phyloP scores from a whole-genome alignment of 1,139 yeast species.

The Magnusiomyces suaveolens region DNA sequence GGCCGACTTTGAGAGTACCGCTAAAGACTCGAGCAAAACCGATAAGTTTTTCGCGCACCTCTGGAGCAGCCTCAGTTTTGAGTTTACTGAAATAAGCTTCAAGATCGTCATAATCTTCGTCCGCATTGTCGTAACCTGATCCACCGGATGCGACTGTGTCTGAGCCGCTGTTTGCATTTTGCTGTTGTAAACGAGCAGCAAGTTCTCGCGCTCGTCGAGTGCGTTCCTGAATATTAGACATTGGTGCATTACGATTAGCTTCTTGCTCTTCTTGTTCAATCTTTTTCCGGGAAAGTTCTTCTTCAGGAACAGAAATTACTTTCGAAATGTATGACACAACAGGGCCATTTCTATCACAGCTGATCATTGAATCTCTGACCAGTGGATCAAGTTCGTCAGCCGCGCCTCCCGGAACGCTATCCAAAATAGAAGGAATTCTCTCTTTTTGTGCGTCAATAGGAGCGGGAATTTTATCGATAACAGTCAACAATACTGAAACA shows the following conservation, averaged over 20 bases:
- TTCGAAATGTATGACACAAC: conserved; percentile 82
- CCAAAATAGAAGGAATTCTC: conserved; percentile 60
- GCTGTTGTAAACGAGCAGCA: conserved; percentile 44
- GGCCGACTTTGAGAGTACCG: conserved; percentile 71
- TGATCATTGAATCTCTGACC: conserved; percentile 47
- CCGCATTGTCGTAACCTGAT: conserved; percentile 16
- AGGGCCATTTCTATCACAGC: conserved; percentile 56
- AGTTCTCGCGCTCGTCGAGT: conserved; percentile 57
- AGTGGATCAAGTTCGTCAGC: conserved; percentile 35
- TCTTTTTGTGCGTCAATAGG: conserved; percentile 66
- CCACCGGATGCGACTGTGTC: conserved; percentile 25
- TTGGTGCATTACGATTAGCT: conserved; percentile 31
- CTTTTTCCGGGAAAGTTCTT: conserved; percentile 35
- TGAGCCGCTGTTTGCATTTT: conserved; percentile 35
- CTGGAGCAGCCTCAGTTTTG: conserved; percentile 15
- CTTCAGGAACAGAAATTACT: conserved; percentile 72
- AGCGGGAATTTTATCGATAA: conserved; percentile 76
- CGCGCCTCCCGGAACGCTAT: conserved; percentile 44
- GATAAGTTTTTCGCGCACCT: conserved; percentile 39
- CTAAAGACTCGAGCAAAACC: conserved; percentile 87
- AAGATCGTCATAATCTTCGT: conserved; percentile 19
- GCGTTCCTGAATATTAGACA: conserved; percentile 49
- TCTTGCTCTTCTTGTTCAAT: conserved; percentile 12
- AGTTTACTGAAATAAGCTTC: conserved; percentile 33
- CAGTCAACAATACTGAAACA: conserved; percentile 72